Conservation (phyloP, 2,329 filamentous ascomycete species). For the Talaromyces sp. region DNA sequence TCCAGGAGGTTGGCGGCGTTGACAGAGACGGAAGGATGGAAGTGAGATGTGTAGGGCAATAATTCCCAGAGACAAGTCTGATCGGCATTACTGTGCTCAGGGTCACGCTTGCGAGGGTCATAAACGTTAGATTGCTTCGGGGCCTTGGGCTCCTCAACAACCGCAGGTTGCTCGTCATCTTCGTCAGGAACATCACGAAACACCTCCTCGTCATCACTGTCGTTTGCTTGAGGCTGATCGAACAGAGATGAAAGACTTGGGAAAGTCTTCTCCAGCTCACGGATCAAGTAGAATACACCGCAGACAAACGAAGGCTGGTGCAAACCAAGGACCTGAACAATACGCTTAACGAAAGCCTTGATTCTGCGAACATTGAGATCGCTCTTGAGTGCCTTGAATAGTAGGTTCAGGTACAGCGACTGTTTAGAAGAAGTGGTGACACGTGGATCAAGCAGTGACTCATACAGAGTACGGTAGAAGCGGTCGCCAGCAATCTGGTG, state of each 20-base stretch:
- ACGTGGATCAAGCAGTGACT: conserved; percentile 88
- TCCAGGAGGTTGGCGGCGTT: conserved; percentile 74
- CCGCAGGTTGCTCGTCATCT: conserved; percentile 44
- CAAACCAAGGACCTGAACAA: conserved; percentile 82
- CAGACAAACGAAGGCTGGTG: conserved; percentile 93
- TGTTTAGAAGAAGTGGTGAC: conserved; percentile 91
- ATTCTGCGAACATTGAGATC: conserved; percentile 90
- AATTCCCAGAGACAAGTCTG: conserved; percentile 92
- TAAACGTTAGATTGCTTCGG: conserved; percentile 56
- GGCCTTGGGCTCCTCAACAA: conserved; percentile 27
- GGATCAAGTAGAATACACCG: conserved; percentile 85
- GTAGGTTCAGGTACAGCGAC: conserved; percentile 87
- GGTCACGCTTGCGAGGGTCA: conserved; percentile 87
- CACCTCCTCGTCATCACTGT: conserved; percentile 69
- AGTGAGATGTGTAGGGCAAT: conserved; percentile 75
- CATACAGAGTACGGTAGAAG: conserved; percentile 94
- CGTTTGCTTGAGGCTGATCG: conserved; percentile 76
- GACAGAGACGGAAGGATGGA: conserved; percentile 88
- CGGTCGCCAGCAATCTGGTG: conserved; percentile 83
- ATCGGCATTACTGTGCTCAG: conserved; percentile 91
- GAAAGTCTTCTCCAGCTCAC: conserved; percentile 77
- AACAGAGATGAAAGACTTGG: conserved; percentile 78
- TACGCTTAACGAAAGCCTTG: conserved; percentile 92
- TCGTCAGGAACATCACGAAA: conserved; percentile 68
- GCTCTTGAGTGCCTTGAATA: conserved; percentile 84